These are phyloP conservation scores for Leccinum sublutescens DNA, from an alignment of 768 basidiomycete species.

Conservation along the genomic window DNA sequence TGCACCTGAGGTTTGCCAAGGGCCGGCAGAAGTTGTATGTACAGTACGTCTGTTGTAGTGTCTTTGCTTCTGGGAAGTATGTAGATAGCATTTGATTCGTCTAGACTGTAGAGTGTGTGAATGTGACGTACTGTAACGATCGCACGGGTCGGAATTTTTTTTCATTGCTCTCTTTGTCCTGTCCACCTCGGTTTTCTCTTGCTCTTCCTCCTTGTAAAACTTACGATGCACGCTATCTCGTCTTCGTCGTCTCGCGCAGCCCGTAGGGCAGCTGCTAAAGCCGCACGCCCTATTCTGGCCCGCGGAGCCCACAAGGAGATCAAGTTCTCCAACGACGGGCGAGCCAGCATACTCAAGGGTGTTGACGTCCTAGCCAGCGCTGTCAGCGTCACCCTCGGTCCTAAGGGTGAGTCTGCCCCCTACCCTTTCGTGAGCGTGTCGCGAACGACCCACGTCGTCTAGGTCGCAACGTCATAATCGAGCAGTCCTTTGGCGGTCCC, in stretches of 20 bases:
- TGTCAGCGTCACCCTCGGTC: constrained; percentile 93
- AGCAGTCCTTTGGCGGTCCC: constrained; percentile 84
- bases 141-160: constrained; percentile 2
- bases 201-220: constrained; percentile 10
- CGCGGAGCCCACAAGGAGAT: constrained; percentile 94
- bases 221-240: constrained; percentile 69
- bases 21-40: not conserved
- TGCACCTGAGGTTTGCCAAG: not conserved
- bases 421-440: not conserved
- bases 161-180: not conserved
- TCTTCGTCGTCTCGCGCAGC: constrained; percentile 61
- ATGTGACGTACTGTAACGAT: not conserved
- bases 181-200: constrained; percentile 13
- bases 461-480: constrained; percentile 99
- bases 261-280: constrained; percentile 63
- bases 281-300: constrained; percentile 42
- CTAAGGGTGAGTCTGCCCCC: constrained; percentile 64
- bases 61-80: too few species aligned
- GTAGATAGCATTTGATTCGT: too few species aligned
- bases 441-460: constrained; percentile 13
- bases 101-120: not conserved
- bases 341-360: constrained; percentile 90
- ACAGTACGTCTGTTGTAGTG: not conserved
- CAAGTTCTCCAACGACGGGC: constrained; percentile 93
- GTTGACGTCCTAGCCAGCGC: constrained; percentile 97